These are phyloP conservation scores for Vigna reflexopilosa DNA, from an alignment of 306 rosid species.

Conservation along the genomic window DNA sequence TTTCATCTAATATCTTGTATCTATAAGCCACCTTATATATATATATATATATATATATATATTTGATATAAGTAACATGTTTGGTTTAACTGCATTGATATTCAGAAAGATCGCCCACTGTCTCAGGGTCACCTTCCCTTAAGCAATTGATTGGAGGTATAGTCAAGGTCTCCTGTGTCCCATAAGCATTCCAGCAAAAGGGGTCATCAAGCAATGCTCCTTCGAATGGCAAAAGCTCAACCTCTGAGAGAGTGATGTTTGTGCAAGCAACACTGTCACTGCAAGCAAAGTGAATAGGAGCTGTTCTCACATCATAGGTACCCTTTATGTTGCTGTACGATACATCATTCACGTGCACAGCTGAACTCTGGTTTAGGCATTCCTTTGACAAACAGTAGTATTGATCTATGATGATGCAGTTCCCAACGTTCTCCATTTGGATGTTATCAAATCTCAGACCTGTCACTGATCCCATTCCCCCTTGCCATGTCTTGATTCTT, in stretches of 20 bases:
- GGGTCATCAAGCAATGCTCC: conserved; percentile 86
- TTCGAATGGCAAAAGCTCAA: conserved; percentile 82
- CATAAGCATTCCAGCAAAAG: conserved; percentile 96
- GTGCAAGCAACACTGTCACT: conserved; percentile 92
- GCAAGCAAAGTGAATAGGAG: conserved; percentile 96
- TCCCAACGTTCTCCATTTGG: conserved; percentile 83
- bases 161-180: conserved; percentile 75
- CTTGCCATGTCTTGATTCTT: conserved; percentile 99
- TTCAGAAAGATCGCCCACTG: conserved; percentile 48
- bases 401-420: conserved; percentile 85
- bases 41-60: conserved; percentile 22
- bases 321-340: conserved; percentile 80
- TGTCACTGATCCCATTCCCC: conserved; percentile 82
- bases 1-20: conserved; percentile 25
- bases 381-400: conserved; percentile 87
- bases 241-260: conserved; percentile 81
- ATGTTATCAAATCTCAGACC: conserved; percentile 72
- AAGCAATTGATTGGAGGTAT: conserved; percentile 90
- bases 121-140: conserved; percentile 72
- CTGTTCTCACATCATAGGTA: conserved; percentile 80
- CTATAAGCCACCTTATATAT: neutral
- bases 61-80: conserved; percentile 7
- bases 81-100: conserved; percentile 59
- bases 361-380: conserved; percentile 83
- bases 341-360: conserved; percentile 77